Evolutionary conservation across 139 green algal genomes (phyloP).

Genomic region (Micromonas commoda): DNA sequence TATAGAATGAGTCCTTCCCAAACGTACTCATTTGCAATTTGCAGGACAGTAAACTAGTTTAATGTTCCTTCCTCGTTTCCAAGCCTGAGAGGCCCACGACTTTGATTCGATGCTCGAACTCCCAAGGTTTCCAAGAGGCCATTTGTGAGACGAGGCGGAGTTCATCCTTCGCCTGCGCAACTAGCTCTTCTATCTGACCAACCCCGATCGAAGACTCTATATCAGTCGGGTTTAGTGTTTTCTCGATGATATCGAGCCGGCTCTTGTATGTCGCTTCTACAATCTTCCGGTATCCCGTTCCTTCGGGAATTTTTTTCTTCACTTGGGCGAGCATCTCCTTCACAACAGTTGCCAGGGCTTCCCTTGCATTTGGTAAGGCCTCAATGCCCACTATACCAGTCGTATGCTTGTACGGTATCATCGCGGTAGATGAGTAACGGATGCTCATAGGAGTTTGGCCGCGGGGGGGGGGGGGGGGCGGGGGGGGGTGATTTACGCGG

Average conservation of each 20-base stretch:
- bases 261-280: background rate
- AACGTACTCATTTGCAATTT: no score
- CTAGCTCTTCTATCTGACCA: slow-evolving; percentile 47
- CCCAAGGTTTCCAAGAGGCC: slow-evolving; percentile 23
- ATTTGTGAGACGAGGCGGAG: slow-evolving; percentile 46
- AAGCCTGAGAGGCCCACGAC: no score
- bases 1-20: no score
- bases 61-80: no score
- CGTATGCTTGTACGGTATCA: no score
- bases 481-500: no score
- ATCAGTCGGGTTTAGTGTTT: background rate
- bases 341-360: background rate
- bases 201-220: slow-evolving; percentile 33
- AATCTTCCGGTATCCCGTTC: background rate
- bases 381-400: background rate
- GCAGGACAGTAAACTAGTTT: no score
- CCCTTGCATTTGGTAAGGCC: background rate
- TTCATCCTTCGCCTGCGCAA: slow-evolving; percentile 42
- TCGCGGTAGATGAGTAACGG: no score
- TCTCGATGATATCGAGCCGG: background rate
- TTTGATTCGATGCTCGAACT: slow-evolving; percentile 13
- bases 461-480: no score
- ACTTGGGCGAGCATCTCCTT: background rate
- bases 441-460: no score
- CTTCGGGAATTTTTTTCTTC: background rate